Evolutionary conservation across 2,329 filamentous ascomycete species (phyloP), one percentile per base, ranked within the genome.

Genomic region (Chrysoporthe deuterocubensis): DNA sequence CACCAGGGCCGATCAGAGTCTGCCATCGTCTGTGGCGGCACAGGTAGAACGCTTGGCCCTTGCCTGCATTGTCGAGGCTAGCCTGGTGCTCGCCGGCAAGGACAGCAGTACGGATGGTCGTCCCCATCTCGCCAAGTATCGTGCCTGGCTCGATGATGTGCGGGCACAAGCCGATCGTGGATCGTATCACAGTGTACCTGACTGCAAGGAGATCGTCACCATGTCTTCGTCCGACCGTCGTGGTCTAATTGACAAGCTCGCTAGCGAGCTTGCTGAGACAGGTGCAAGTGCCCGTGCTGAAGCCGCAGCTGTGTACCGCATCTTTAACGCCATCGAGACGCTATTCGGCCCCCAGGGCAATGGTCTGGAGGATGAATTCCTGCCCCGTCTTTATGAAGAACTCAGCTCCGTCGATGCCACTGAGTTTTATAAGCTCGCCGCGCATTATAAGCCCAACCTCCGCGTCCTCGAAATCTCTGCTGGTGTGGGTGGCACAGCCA

Each of bases 401-500:
- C 34, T 57, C 11, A 16, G 8, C 16, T 18, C 34, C 14, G 26
- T 37, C 54, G 54, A 37, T 14, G 14, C 14, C 14, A 40, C 57
- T 1, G 16, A 18, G 4, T 61, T 66, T n/a, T 18, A 60, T 2
- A 32, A 43, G 1, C n/a, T 34, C 3, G 42, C 40, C 4, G 60
- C 40, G 3, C 59, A 52, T 37, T 32, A 34, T 7, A 50, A 60
- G 34, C 66, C 66, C 4, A 43, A 26, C 26, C 60, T 64, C 3
- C 50, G 61, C 11, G 76, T 84, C 37, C 69, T 85, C 5, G 76
- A 78, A 70, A 75, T 82, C 4, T 82, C 82, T 16, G 81, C 76
- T 4, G 82, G 82, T 0, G 82, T 79, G 0, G 82, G 81, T 0
- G 77, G 77, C 2, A 75, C 80, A 0, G 83, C 82, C 0, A 71